phyloP scores from a whole-genome alignment of 495 filamentous ascomycete genomes.

The Neurospora terricola region DNA sequence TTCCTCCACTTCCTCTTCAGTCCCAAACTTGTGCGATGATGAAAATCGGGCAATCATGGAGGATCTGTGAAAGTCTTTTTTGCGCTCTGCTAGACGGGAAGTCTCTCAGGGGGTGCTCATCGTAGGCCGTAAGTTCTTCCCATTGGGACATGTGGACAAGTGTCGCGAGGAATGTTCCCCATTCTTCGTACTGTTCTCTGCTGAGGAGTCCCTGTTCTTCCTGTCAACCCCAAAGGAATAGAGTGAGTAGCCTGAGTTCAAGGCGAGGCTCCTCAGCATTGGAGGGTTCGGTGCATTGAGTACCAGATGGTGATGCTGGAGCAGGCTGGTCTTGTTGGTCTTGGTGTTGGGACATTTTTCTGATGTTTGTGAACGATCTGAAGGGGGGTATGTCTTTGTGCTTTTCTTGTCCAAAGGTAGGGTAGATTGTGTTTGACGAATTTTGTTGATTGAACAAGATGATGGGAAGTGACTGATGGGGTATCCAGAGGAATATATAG shows the following conservation, averaged over 20 bases:
- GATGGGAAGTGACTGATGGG: neutral
- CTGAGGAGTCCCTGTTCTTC: neutral
- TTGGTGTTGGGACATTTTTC: neutral
- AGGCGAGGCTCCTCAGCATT: neutral
- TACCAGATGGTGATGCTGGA: neutral
- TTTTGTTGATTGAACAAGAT: neutral
- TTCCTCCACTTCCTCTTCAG: neutral
- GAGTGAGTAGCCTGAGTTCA: neutral
- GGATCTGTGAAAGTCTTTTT: neutral
- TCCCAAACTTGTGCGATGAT: neutral
- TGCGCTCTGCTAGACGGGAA: neutral
- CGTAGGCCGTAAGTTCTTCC: neutral
- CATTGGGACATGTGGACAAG: neutral
- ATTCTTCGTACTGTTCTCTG: neutral
- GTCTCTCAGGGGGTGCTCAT: no score
- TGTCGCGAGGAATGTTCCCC: neutral
- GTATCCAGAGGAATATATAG: neutral
- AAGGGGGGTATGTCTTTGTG: no score
- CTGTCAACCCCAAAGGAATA: neutral
- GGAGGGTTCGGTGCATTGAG: no score
- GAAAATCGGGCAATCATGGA: neutral
- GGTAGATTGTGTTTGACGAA: neutral
- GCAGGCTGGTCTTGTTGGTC: neutral
- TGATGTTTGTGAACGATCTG: neutral
- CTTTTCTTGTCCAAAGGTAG: neutral